phyloP scores from a whole-genome alignment of 441 rosid genomes.

The Pelargonium myrrhifolium region DNA sequence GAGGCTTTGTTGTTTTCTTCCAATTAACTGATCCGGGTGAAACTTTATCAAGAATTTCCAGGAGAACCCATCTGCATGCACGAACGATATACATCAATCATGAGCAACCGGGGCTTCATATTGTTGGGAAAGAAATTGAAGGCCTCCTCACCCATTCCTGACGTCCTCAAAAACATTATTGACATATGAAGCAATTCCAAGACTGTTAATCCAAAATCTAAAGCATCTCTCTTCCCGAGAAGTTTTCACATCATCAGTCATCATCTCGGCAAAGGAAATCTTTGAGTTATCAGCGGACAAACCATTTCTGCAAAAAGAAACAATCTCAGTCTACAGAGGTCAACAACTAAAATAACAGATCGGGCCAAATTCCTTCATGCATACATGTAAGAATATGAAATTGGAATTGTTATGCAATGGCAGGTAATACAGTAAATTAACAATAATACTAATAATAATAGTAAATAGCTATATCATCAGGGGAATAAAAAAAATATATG shows the following conservation, averaged over 20 bases:
- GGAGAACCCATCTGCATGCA: conserved; percentile 56
- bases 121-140: conserved; percentile 7
- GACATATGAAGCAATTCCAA: conserved; percentile 69
- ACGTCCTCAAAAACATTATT: conserved; percentile 91
- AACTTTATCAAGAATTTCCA: conserved; percentile 62
- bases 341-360: conserved; percentile 4
- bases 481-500: not conserved
- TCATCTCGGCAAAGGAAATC: conserved; percentile 82
- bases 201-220: conserved; percentile 97
- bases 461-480: not conserved
- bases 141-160: conserved; percentile 71
- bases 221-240: conserved; percentile 98
- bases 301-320: conserved; percentile 67
- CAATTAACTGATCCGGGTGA: conserved; percentile 60
- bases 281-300: conserved; percentile 56
- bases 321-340: conserved; percentile 10
- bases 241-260: conserved; percentile 88
- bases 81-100: not conserved
- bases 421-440: not conserved
- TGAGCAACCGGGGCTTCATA: not conserved
- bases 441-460: not conserved
- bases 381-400: not conserved
- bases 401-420: not conserved
- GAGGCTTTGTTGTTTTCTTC: conserved; percentile 68
- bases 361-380: not conserved